Conservation (phyloP, 1,284 basidiomycete species). For the Fistulina hepatica region DNA sequence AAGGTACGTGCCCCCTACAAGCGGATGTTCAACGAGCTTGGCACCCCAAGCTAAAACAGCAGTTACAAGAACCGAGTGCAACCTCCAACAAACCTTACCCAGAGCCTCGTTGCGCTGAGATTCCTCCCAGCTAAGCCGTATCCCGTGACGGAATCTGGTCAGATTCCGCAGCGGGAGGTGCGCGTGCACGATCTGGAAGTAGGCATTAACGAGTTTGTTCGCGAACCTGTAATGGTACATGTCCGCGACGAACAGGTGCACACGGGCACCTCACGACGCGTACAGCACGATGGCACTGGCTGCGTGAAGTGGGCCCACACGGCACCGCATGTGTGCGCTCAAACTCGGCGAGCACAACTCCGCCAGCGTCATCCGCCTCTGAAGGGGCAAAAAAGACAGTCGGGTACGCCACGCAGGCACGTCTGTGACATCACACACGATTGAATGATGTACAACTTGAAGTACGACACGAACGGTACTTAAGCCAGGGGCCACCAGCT, state of each 20-base stretch:
- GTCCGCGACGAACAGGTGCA: conserved; percentile 55
- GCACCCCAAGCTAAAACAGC: conserved; percentile 88
- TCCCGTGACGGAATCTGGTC: conserved; percentile 56
- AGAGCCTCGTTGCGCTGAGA: background rate
- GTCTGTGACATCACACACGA: conserved; percentile 44
- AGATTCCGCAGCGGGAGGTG: conserved; percentile 75
- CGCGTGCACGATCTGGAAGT: conserved; percentile 80
- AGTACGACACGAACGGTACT: too few species aligned
- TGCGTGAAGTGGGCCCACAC: too few species aligned
- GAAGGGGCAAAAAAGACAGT: conserved; percentile 65
- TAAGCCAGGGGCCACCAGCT: conserved; percentile 97
- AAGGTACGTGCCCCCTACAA: too few species aligned
- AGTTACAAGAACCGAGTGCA: conserved; percentile 67
- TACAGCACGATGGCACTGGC: conserved; percentile 23
- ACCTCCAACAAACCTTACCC: conserved; percentile 28
- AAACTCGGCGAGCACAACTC: conserved; percentile 10
- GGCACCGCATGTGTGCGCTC: conserved; percentile 4
- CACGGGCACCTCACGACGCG: conserved; percentile 60
- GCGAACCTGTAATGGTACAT: conserved; percentile 70
- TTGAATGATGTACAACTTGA: conserved; percentile 53
- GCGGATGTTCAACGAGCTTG: conserved; percentile 81
- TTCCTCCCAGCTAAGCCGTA: conserved; percentile 34
- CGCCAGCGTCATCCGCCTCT: conserved; percentile 43
- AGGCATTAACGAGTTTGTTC: conserved; percentile 80
- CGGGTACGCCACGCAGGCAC: conserved; percentile 50